Conservation (phyloP, 139 green algal genomes). For the Gonium pectorale region DNA sequence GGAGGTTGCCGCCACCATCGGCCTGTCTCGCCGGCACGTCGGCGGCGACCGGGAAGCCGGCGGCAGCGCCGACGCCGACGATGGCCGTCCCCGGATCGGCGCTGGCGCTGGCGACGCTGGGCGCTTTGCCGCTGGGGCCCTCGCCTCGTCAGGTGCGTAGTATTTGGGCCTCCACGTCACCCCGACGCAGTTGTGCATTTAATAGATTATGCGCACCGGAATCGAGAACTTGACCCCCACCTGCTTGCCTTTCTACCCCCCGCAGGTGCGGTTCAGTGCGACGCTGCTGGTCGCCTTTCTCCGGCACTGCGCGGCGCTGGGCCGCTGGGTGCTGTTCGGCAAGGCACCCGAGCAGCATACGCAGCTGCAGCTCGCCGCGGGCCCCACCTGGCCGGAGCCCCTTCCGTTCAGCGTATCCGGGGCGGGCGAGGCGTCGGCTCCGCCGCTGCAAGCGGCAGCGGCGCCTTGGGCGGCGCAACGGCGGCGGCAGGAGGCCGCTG, state of each 20-base stretch:
- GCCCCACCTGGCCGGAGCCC: neutral
- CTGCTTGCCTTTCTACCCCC: too few species aligned
- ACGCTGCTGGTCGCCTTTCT: constrained; percentile 13
- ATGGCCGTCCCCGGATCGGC: neutral
- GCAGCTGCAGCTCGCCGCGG: neutral
- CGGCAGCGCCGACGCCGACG: too few species aligned
- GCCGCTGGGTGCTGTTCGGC: constrained; percentile 12
- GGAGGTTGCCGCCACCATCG: neutral
- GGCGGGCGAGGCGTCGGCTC: neutral
- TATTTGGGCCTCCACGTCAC: too few species aligned
- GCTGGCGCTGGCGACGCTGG: neutral
- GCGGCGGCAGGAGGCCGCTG: neutral
- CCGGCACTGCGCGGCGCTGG: neutral
- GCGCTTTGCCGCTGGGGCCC: constrained; percentile 5
- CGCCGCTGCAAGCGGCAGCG: neutral
- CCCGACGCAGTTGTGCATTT: too few species aligned
- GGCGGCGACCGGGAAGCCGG: too few species aligned
- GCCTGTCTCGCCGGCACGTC: neutral
- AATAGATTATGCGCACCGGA: too few species aligned
- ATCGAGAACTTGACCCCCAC: too few species aligned
- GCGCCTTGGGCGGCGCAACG: neutral
- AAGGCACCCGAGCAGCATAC: neutral
- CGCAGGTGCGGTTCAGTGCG: constrained; percentile 8
- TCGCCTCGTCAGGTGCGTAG: neutral
- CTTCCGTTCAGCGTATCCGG: neutral